Evolutionary conservation across 768 basidiomycete genomes (phyloP), one percentile per base, ranked within the genome.

Genomic region (Tulasnella calospora): DNA sequence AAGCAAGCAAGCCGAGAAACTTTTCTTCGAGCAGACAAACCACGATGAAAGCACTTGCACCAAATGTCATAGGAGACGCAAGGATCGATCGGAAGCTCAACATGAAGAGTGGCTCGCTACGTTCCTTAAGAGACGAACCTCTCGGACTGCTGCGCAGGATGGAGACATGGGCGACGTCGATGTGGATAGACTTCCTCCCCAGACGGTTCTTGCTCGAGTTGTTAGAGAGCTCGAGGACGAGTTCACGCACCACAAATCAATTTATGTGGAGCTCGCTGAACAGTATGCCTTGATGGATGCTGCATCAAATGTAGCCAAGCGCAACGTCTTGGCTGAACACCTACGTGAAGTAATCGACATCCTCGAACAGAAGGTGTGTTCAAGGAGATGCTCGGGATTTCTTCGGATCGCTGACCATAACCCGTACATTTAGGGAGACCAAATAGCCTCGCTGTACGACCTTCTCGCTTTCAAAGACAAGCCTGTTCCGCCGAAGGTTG

Each of bases 241-340:
- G 83, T 99, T 98, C 82, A 90, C 89, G 46, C 94, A 95, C 85
- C 97, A 96, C 84, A 98, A 95, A 85, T 91, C 92, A 81, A 91
- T 98, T 71, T 99, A 98, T 81, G 85, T 91, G 75, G 94, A 95
- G 82, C 87, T 99, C 33, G 92, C 96, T 1, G 95, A 98, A 78
- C 93, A 97, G 85, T 99, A 99, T 85, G 94, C 92, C 84, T 85
- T 89, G 17, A 93, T 98, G 89, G 94, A 96, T 82, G 89, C 95
- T 1, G 91, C 90, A 0, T 92, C 92, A 3, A 91, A 95, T 81
- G 91, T 92, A 1, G 88, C 88, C 30, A 94, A 93, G 83, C 88
- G 98, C 44, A 93, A 94, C 79, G 88, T 92, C n/a, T 87, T 98
- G 27, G 95, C 96, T 0, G 89, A 90, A 78, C 97, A 97, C 83